Percentiles rank a stretch among this genome's conserved stretches.
Conservation (phyloP, 1,284 basidiomycete species). For the Apiotrichum domesticum region DNA sequence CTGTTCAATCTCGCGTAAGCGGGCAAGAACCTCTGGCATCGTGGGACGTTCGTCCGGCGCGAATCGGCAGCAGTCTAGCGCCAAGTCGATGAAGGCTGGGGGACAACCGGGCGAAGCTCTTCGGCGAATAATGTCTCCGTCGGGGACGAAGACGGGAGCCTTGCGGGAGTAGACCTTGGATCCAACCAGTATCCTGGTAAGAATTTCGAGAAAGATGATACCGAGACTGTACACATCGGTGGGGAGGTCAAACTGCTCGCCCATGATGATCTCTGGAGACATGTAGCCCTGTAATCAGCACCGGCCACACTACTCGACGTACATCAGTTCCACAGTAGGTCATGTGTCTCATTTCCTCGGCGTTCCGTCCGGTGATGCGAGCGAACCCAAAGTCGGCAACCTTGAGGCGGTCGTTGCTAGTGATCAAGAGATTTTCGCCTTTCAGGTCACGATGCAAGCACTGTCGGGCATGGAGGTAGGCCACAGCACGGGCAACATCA, state of each 20-base stretch:
- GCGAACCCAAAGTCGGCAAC: constrained; percentile 91
- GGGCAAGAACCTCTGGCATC: constrained; percentile 67
- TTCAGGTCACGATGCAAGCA: constrained; percentile 74
- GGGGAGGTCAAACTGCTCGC: constrained; percentile 82
- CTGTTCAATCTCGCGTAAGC: constrained; percentile 69
- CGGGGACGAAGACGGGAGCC: constrained; percentile 71
- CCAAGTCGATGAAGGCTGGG: constrained; percentile 65
- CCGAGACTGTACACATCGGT: constrained; percentile 94
- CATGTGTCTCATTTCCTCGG: constrained; percentile 81
- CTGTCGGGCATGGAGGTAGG: constrained; percentile 84
- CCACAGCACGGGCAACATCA: constrained; percentile 87
- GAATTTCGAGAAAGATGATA: constrained; percentile 90
- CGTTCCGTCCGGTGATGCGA: constrained; percentile 77
- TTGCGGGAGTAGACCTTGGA: constrained; percentile 65
- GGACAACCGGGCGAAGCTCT: constrained; percentile 74
- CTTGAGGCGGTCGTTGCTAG: constrained; percentile 86
- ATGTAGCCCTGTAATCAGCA: constrained; percentile 40
- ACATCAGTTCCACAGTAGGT: constrained; percentile 98
- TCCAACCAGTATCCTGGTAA: constrained; percentile 76
- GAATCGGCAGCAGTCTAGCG: constrained; percentile 68
- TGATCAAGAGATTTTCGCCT: constrained; percentile 93
- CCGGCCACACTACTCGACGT: constrained; percentile 27
- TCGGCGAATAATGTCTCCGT: constrained; percentile 38
- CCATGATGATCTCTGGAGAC: constrained; percentile 82
- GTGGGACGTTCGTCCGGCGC: constrained; percentile 66